Evolutionary conservation across 2,329 filamentous ascomycete genomes (phyloP), one percentile per base, ranked within the genome.

Genomic region (Orbilia javanica): DNA sequence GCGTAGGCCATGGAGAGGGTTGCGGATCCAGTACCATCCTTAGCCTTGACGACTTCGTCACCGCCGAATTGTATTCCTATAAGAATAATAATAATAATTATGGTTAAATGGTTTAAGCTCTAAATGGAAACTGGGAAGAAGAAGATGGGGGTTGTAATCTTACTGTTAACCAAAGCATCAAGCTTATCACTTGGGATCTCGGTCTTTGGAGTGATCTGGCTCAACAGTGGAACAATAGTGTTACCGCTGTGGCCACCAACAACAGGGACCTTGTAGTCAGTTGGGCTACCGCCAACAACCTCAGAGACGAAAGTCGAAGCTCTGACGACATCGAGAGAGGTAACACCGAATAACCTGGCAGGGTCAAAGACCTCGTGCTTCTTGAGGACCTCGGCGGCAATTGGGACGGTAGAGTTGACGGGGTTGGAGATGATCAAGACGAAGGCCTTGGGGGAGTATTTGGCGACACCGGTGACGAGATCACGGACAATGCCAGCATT

Each of bases 351-450:
- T 80, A 99, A 91, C 85, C 92, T 94, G 89, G 96, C 92, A 82
- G 96, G 88, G 88, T 99, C 92, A 87, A 98, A 99, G 83, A 97
- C 93, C 82, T 91, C 91, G 85, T 94, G 94, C 82, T 89, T 88
- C 90, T 97, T 98, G 85, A 99, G 91, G 79, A 97, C 93, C 88
- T 99, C 96, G 82, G 94, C 96, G 80, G 96, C 93, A 84, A 99
- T 97, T 80, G 96, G 96, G 74, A 99, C 96, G 73, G 96, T 99
- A 66, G 94, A 97, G 91, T 99, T 99, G 86, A 99, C 96, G 76
- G 96, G 96, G 90, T 99, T 99, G 83, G 95, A 98, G 86, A 99
- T 99, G 87, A 99, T 91, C 81, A 98, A 90, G 84, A 97, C 90
- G 87, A 91, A 97, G 70, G 96, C 96, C 85, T 97, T 96, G 84